Percentiles rank a stretch among this genome's conserved stretches.
Conservation (phyloP, 2,329 filamentous ascomycete species). For the Teratosphaeria zuluensis region DNA sequence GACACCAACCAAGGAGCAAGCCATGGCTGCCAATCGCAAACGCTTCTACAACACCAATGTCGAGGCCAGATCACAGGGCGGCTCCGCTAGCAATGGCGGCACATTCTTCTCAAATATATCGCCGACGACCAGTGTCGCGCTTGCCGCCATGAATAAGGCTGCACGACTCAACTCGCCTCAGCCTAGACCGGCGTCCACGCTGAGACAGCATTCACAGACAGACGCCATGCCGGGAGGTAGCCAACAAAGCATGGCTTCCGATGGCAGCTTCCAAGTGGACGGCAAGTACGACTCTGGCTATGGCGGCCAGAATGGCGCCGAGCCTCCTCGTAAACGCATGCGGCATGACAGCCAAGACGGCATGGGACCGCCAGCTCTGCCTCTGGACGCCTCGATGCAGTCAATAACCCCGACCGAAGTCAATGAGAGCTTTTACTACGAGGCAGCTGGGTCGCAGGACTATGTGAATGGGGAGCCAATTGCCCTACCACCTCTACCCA, state of each 20-base stretch:
- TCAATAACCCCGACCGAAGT: constrained; percentile 65
- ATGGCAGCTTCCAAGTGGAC: constrained; percentile 20
- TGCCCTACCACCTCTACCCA: constrained; percentile 55
- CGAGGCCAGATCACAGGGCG: constrained; percentile 47
- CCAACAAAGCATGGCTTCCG: constrained; percentile 59
- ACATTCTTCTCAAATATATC: constrained; percentile 98
- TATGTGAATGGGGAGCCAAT: constrained; percentile 43
- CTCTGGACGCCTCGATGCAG: constrained; percentile 49
- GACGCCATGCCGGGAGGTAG: constrained; percentile 62
- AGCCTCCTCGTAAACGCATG: constrained; percentile 74
- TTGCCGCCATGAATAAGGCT: constrained; percentile 87
- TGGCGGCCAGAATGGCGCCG: constrained; percentile 48
- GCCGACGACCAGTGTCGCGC: constrained; percentile 79
- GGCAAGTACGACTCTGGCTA: constrained; percentile 57
- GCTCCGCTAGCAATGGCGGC: constrained; percentile 46
- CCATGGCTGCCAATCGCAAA: constrained; percentile 87
- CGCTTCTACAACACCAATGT: constrained; percentile 72
- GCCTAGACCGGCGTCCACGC: constrained; percentile 55
- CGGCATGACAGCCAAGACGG: constrained; percentile 35
- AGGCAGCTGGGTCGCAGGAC: constrained; percentile 27
- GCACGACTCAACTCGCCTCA: constrained; percentile 83
- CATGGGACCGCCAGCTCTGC: constrained; percentile 21
- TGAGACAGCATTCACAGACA: constrained; percentile 63
- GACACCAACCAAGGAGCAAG: constrained; percentile 96
- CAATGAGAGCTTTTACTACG: constrained; percentile 68